A percentile compares a stretch with the other conserved stretches of the same genome.
Conservation (phyloP, 2,329 filamentous ascomycete species). For the Penicillium paneum region DNA sequence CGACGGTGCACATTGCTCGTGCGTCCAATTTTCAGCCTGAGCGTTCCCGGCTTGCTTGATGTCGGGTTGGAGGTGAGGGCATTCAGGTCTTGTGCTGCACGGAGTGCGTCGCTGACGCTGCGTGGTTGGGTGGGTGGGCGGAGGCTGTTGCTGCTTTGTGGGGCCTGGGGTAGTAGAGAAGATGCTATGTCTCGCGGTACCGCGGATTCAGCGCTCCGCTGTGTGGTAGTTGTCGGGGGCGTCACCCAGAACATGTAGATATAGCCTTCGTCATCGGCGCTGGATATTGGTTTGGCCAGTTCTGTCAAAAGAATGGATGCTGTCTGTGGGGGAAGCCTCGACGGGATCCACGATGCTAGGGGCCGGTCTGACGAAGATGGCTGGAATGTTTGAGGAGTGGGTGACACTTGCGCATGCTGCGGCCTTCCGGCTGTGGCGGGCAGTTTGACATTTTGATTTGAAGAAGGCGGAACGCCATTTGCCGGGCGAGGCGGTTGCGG, state of each 20-base stretch:
- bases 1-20: constrained; percentile 82
- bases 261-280: constrained; percentile 76
- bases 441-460: constrained; percentile 4
- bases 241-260: constrained; percentile 99
- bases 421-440: constrained; percentile 6
- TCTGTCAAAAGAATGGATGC: constrained; percentile 71
- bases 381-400: constrained; percentile 11
- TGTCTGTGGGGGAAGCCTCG: constrained; percentile 62
- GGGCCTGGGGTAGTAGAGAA: constrained; percentile 55
- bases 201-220: constrained; percentile 21
- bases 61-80: constrained; percentile 29
- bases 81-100: constrained; percentile 36
- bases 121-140: constrained; percentile 26
- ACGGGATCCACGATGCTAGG: constrained; percentile 67
- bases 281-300: constrained; percentile 70
- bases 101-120: constrained; percentile 38
- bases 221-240: constrained; percentile 51
- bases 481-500: constrained; percentile 9
- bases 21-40: constrained; percentile 63
- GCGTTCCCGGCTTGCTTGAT: constrained; percentile 53
- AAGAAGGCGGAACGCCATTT: constrained; percentile 4
- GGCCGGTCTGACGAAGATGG: constrained; percentile 19
- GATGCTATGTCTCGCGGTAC: constrained; percentile 59
- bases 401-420: constrained; percentile 5
- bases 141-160: constrained; percentile 8